phyloP scores from a whole-genome alignment of 345 rosid genomes.

The Psidium friedrichsthalianum region DNA sequence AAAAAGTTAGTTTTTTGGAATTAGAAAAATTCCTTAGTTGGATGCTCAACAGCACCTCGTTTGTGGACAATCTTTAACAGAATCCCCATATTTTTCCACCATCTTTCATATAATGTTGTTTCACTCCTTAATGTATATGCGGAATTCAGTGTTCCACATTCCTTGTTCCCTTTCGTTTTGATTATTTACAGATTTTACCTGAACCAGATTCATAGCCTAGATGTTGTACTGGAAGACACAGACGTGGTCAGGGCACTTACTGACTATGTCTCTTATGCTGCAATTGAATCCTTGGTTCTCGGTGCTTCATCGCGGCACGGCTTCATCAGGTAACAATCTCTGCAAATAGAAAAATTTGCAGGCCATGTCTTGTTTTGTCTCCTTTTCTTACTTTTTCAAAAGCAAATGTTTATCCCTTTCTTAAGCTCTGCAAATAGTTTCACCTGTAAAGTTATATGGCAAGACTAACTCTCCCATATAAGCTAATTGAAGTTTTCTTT shows the following conservation, averaged over 20 bases:
- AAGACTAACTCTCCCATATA: not conserved
- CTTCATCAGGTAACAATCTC: constrained; percentile 42
- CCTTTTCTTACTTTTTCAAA: not conserved
- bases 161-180: not conserved
- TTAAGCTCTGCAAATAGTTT: not conserved
- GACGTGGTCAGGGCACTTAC: constrained; percentile 59
- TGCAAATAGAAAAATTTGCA: not conserved
- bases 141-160: not conserved
- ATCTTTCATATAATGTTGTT: not conserved
- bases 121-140: not conserved
- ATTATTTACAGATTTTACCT: not conserved
- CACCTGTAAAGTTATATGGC: not conserved
- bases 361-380: not conserved
- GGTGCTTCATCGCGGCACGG: constrained; percentile 69
- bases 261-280: constrained; percentile 59
- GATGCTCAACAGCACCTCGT: not conserved
- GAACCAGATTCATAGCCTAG: constrained; percentile 49
- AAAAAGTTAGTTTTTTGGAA: not conserved
- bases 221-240: constrained; percentile 49
- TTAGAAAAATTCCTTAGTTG: not conserved
- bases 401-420: not conserved
- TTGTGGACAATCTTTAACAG: not conserved
- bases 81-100: not conserved
- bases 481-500: not conserved
- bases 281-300: constrained; percentile 68